Conservation (phyloP, 208 protist genomes). For the Wallacemonas rigidus region DNA sequence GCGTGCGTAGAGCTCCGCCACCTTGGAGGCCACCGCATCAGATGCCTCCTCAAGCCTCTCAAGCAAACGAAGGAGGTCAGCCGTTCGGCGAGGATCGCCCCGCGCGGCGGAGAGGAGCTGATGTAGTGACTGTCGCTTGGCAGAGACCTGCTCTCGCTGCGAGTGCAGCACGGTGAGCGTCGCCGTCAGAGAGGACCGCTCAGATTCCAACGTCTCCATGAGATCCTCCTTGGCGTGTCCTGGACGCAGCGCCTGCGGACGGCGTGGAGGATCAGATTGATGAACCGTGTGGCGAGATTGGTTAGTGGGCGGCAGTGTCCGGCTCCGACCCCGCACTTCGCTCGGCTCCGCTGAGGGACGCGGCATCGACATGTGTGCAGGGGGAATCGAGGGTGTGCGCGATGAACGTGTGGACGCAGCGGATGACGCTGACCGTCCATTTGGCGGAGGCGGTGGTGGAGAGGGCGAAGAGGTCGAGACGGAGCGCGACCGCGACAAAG, state of each 20-base stretch:
- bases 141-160: slow-evolving; percentile 29
- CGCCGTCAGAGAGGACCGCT: slow-evolving; percentile 27
- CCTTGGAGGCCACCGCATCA: slow-evolving; percentile 25
- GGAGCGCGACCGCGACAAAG: neutral
- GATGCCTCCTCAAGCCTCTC: slow-evolving; percentile 33
- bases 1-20: slow-evolving; percentile 21
- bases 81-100: neutral
- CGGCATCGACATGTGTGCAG: too few relatives aligned
- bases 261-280: too few relatives aligned
- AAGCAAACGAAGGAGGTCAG: slow-evolving; percentile 25
- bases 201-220: slow-evolving; percentile 22
- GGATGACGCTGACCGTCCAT: neutral
- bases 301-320: neutral
- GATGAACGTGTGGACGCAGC: too few relatives aligned
- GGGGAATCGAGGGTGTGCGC: too few relatives aligned
- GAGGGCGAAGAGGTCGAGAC: neutral
- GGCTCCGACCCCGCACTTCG: slow-evolving; percentile 1
- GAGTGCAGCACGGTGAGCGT: slow-evolving; percentile 27
- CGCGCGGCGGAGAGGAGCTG: neutral
- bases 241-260: neutral
- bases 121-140: slow-evolving; percentile 11
- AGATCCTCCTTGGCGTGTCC: slow-evolving; percentile 26
- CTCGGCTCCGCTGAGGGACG: neutral
- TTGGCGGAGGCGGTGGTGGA: neutral
- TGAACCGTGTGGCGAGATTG: too few relatives aligned